Evolutionary conservation across 345 rosid genomes (phyloP), one percentile per base, ranked within the genome.

Genomic region (Brassica incana): DNA sequence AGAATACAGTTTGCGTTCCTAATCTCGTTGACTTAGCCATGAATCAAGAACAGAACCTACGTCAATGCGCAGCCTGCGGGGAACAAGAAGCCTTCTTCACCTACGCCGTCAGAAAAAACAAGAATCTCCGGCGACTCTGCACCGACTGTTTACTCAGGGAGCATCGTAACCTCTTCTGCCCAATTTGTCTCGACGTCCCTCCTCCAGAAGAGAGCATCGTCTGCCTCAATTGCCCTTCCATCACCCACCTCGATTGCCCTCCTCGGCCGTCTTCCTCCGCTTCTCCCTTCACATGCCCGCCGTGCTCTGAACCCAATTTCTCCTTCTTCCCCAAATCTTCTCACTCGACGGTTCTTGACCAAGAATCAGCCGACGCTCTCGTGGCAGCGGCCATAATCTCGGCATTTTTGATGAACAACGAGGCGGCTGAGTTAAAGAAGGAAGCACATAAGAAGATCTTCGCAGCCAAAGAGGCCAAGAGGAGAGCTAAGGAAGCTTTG

Each of bases 131-230:
- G 75, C 85, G 84, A 33, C 66, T 84, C 40, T 88, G 92, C 82
- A 85, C 88, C 61, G 80, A 88, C 36, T 88, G 90, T 82, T 81
- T 84, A 23, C 87, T 88, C n/a, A 84, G 82, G 83, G 81, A 69
- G 56, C 85, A 85, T 77, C 83, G 68, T 9, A 80, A 83, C 2
- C 76, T 78, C 25, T 88, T 88, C 73, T 88, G 92, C 77, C 85
- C 90, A 0, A 27, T 87, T 74, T 88, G 90, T 81, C 81, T 86
- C 77, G 70, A 69, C 81, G 67, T 20, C 20, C 48, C 77, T 18
- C 65, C 84, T 16, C 77, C 45, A n/a, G 25, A 65, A 0, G 69
- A 0, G 69, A 84, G 86, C 62, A 75, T 84, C 77, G 66, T 69
- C 63, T 88, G 92, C 80, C 66, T 67, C 70, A 83, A 76, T 35